A percentile compares a stretch with the other conserved stretches of the same genome.
phyloP scores from a whole-genome alignment of 2,329 filamentous ascomycete species.

The Penicillium sp. region DNA sequence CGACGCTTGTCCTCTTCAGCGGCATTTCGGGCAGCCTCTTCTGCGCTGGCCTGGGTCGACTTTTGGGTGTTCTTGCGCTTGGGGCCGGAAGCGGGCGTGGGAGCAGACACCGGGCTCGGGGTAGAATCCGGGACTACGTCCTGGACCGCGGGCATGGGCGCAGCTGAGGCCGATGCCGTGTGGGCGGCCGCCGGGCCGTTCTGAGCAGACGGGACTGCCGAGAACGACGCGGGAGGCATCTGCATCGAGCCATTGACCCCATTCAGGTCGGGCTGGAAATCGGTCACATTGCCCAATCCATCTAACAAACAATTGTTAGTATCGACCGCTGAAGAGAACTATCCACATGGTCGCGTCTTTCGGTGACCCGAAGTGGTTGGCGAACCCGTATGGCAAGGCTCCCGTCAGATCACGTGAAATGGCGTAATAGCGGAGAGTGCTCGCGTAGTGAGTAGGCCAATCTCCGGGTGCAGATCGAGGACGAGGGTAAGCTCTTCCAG shows the following conservation, averaged over 20 bases:
- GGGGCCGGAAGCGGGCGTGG: constrained; percentile 22
- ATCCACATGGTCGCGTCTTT: constrained; percentile 12
- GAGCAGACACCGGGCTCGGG: constrained; percentile 12
- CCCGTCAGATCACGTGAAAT: constrained; percentile 37
- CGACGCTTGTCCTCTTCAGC: constrained; percentile 90
- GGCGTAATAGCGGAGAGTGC: constrained; percentile 29
- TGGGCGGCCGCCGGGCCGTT: constrained; percentile 17
- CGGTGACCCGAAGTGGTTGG: constrained; percentile 12
- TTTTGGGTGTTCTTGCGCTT: constrained; percentile 42
- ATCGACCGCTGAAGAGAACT: constrained; percentile 5
- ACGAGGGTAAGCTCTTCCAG: constrained; percentile 5
- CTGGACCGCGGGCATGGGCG: constrained; percentile 10
- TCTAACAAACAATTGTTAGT: constrained; percentile 23
- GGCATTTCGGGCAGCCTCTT: constrained; percentile 68
- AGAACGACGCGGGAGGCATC: constrained; percentile 26
- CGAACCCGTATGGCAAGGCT: neutral
- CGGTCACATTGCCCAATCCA: constrained; percentile 34
- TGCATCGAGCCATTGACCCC: constrained; percentile 25
- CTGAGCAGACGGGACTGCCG: constrained; percentile 21
- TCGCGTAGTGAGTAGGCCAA: constrained; percentile 25
- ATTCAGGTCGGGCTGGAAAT: constrained; percentile 33
- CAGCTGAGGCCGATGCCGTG: constrained; percentile 19
- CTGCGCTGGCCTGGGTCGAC: constrained; percentile 51
- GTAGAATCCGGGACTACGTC: constrained; percentile 20
- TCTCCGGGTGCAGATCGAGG: constrained; percentile 10